phyloP scores from a whole-genome alignment of 169 alveolate genomes.

The Babesia gibsoni region DNA sequence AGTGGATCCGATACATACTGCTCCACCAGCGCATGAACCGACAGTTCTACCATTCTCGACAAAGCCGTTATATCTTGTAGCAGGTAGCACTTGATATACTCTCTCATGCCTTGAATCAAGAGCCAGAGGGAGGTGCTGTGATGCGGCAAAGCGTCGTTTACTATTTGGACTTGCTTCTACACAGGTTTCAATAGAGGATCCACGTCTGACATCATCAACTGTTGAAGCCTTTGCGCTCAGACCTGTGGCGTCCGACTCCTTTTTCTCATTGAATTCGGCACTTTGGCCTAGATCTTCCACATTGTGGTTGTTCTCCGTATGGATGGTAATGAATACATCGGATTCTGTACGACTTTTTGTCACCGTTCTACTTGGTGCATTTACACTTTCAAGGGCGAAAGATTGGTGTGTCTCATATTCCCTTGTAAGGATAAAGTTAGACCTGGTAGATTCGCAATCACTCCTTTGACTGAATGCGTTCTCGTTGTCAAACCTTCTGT shows the following conservation, averaged over 20 bases:
- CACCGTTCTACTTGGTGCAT: too few species aligned
- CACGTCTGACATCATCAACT: neutral
- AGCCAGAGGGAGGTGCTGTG: conserved; percentile 28
- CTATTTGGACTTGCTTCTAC: neutral
- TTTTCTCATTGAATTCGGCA: too few species aligned
- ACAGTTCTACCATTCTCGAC: too few species aligned
- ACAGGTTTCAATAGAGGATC: neutral
- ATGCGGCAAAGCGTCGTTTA: conserved; percentile 5
- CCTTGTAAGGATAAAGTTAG: conserved; percentile 5
- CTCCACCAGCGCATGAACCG: too few species aligned
- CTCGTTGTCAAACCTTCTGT: too few species aligned
- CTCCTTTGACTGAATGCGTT: too few species aligned
- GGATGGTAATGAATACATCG: too few species aligned
- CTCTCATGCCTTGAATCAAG: conserved; percentile 20
- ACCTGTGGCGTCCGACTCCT: neutral
- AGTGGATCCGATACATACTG: too few species aligned
- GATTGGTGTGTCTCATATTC: conserved; percentile 11
- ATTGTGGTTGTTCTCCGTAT: too few species aligned
- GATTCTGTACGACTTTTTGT: too few species aligned
- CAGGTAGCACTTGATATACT: conserved; percentile 4
- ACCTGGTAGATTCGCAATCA: neutral
- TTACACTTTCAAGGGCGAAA: neutral
- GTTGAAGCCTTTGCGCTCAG: neutral
- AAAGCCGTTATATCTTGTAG: too few species aligned
- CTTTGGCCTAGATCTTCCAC: too few species aligned